Evolutionary conservation across 1,139 yeast genomes (phyloP), one percentile per base, ranked within the genome.

Genomic region (Meyerozyma guilliermondii): DNA sequence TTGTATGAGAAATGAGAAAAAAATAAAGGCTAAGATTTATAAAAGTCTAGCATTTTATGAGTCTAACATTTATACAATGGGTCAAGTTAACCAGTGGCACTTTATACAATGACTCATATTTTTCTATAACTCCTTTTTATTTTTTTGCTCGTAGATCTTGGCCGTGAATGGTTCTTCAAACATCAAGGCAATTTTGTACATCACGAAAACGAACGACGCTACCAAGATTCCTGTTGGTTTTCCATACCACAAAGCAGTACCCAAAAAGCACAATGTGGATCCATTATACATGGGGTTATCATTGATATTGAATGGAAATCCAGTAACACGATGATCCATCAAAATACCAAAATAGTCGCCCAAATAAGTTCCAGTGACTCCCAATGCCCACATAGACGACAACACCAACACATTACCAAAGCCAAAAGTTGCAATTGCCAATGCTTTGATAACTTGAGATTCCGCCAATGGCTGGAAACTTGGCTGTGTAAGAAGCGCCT

Each of bases 241-340:
- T 18, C 83, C 97, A 61, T 78, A 83, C 80, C 85, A 86, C 52
- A 92, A 71, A 3, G 95, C 94, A 38, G 95, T 83, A 35, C 96
- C 98, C 59, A 92, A 69, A 71, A 92, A 92, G 44, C 95, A 81
- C 53, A 92, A 69, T 23, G 92, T 78, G 7, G 95, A 86, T 18
- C 98, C 98, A 58, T 86, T 85, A 66, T 92, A 92, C 98, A 92
- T 92, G 48, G 98, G 98, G 63, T 92, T 92, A 58, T 87, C 84
- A 52, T 84, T 78, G 46, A 89, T 78, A 55, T 83, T 91, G 74
- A 92, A 92, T 18, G 98, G 98, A 74, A 92, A 92, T 1, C 86
- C 83, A n/a, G 94, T 84, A 47, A 92, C 96, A 58, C 95, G 77
- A 50, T 86, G 80, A 49, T 81, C 80, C 95, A 91, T 92, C 56